Base-by-base conservation (phyloP, 2,329 filamentous ascomycete genomes). In the Gnomoniopsis sp. region DNA sequence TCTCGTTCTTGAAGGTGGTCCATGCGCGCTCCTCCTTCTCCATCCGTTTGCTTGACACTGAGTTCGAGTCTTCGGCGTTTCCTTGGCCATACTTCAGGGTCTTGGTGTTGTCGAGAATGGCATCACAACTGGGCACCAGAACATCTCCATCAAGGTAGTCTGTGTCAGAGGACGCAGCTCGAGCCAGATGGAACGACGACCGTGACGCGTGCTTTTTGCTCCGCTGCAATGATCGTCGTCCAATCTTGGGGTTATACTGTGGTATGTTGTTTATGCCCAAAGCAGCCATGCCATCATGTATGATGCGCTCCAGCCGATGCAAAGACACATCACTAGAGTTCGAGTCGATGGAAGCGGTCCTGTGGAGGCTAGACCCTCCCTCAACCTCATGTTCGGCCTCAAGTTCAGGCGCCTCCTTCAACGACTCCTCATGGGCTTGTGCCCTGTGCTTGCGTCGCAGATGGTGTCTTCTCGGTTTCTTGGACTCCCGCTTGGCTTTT, bases 1-100 rank as follows among this genome's bases (percentile, higher is more conserved):
- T 95, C 70, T 99, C 93, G 61, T 87, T 88, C 72, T 97, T 97
- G 80, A 97, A 99, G 10, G 73, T 79, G n/a, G 84, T 70, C 95
- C 93, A 97, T 2, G 87, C 87, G 68, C 90, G 87, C 46, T 79
- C 83, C 60, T 93, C 90, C 69, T 89, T 91, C 34, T 83, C 79
- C 43, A 79, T 79, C 59, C 75, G 77, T 57, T 76, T 78, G 53
- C 74, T 76, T 2, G 73, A 74, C 48, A 74, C 69, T 2, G 75
- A 70, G 4, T 76, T 71, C 3, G 69, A 58, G 34, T 80, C 77
- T 49, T 79, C 77, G 6, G 68, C 66, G 30, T 72, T 71, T 3
- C 70, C 67, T 21, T 76, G 72, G 15, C 78, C 81, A 69, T 95
- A 96, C 53, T 87, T 85, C 66, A 96, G 78, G 0, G 93, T 96